phyloP scores from a whole-genome alignment of 2,329 filamentous ascomycete genomes.

The Aspergillus amoenus region DNA sequence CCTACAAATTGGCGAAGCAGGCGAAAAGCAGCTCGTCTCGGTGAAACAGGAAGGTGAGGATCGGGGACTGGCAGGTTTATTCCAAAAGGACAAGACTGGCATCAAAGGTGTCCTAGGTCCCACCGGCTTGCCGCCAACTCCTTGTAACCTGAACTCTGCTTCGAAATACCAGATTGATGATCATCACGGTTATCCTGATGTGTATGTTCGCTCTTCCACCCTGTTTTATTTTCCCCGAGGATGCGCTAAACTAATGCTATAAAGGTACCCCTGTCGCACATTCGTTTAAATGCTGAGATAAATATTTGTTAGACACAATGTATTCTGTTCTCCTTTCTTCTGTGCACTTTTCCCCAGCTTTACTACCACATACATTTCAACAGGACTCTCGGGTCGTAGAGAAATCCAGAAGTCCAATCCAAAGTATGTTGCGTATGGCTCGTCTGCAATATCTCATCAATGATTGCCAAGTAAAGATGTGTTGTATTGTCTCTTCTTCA shows the following conservation, averaged over 20 bases:
- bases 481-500: too few species aligned
- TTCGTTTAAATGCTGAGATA: conserved; percentile 36
- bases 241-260: conserved; percentile 26
- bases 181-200: conserved; percentile 67
- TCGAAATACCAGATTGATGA: conserved; percentile 63
- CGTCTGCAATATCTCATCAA: not conserved
- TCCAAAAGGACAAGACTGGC: conserved; percentile 63
- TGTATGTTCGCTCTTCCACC: conserved; percentile 54
- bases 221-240: not conserved
- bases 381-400: not conserved
- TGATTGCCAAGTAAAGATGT: not conserved
- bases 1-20: conserved; percentile 70
- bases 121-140: conserved; percentile 81
- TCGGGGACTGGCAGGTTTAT: conserved; percentile 68
- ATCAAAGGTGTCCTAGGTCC: conserved; percentile 65
- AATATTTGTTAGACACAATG: conserved; percentile 9
- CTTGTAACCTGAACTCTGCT: conserved; percentile 63
- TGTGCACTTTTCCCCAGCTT: not conserved
- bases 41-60: conserved; percentile 73
- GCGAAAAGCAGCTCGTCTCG: conserved; percentile 71
- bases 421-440: not conserved
- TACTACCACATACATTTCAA: not conserved
- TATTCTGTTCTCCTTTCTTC: conserved; percentile 3
- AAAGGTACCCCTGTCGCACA: conserved; percentile 48
- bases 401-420: not conserved